Conservation (phyloP, 1,284 basidiomycete genomes). For the Trichosporon asahii region DNA sequence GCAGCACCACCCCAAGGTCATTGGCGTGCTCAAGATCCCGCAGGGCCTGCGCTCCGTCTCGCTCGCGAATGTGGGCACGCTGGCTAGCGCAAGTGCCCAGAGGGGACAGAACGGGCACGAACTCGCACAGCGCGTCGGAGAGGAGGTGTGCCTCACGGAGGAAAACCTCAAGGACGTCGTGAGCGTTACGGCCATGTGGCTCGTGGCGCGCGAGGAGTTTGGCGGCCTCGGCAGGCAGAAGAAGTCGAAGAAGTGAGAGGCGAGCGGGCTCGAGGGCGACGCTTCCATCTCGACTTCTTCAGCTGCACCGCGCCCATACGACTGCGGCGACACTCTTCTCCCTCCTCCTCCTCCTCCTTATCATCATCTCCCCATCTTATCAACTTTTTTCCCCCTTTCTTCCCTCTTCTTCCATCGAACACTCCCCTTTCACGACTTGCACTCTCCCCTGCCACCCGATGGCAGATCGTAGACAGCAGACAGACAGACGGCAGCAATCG, state of each 20-base stretch:
- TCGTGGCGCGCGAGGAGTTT: conserved; percentile 87
- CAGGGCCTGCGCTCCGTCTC: conserved; percentile 73
- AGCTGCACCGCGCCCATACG: too few relatives aligned
- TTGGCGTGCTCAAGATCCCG: conserved; percentile 83
- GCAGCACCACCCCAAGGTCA: conserved; percentile 85
- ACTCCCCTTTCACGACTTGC: neutral
- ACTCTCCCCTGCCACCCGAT: neutral
- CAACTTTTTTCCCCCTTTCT: neutral
- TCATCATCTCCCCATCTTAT: neutral
- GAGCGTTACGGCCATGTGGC: conserved; percentile 81
- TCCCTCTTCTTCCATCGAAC: neutral
- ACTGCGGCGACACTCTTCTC: too few relatives aligned
- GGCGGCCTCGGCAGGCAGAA: conserved; percentile 79
- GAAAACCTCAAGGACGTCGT: conserved; percentile 94
- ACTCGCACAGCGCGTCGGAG: conserved; percentile 31
- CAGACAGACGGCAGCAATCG: neutral
- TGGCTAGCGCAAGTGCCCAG: neutral
- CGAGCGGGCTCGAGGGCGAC: too few relatives aligned
- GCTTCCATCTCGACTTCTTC: neutral
- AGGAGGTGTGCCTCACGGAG: conserved; percentile 66
- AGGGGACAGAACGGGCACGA: conserved; percentile 13
- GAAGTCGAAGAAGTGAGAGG: conserved; percentile 23
- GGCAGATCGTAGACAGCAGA: neutral
- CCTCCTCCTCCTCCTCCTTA: neutral
- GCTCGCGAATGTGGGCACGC: conserved; percentile 27